phyloP scores from a whole-genome alignment of 345 rosid species.

The Viola odorata region DNA sequence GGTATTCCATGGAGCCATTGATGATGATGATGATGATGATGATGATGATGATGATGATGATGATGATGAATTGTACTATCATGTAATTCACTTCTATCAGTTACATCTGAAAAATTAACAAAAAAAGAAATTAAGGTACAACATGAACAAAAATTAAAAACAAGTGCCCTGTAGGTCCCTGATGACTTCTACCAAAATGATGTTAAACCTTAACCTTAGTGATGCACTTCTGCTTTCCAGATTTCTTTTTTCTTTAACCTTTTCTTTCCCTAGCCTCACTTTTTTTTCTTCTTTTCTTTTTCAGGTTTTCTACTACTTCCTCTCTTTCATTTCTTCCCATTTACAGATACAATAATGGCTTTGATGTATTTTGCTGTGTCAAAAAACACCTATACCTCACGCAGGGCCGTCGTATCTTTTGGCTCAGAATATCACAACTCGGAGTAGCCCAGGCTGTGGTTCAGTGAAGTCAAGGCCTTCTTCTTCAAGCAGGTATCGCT shows the following conservation, averaged over 20 bases:
- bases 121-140: slow-evolving; percentile 33
- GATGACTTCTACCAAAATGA: slow-evolving; percentile 36
- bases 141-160: slow-evolving; percentile 34
- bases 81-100: slow-evolving; percentile 50
- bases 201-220: slow-evolving; percentile 34
- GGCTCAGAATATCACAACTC: slow-evolving; percentile 70
- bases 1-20: neutral
- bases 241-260: slow-evolving; percentile 2
- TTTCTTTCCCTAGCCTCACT: neutral
- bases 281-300: slow-evolving; percentile 3
- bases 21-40: slow-evolving; percentile 21
- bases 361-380: slow-evolving; percentile 29
- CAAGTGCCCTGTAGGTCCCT: slow-evolving; percentile 25
- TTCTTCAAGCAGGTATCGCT: slow-evolving; percentile 83
- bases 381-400: slow-evolving; percentile 38
- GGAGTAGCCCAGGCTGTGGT: slow-evolving; percentile 93
- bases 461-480: slow-evolving; percentile 83
- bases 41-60: no score
- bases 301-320: slow-evolving; percentile 30
- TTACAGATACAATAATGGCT: slow-evolving; percentile 54
- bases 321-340: slow-evolving; percentile 42
- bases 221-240: slow-evolving; percentile 31
- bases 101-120: slow-evolving; percentile 39
- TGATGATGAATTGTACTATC: slow-evolving; percentile 34
- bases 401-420: slow-evolving; percentile 11